Percentiles rank a stretch among this genome's conserved stretches.
These are phyloP conservation scores for Fraxinus americana DNA, from an alignment of 257 asterid genomes.

Conservation along the genomic window DNA sequence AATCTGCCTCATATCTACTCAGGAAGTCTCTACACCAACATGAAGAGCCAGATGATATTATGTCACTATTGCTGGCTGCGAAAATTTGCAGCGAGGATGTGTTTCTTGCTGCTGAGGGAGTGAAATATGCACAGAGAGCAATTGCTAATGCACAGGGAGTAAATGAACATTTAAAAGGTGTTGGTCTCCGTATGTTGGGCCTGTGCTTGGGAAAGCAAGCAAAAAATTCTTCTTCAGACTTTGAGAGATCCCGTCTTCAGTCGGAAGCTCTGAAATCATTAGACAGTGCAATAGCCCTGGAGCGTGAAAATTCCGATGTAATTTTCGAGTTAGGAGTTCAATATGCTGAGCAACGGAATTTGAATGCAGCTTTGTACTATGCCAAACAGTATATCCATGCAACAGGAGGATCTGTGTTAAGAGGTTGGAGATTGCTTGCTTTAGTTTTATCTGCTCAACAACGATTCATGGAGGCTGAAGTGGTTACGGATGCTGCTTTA, in stretches of 20 bases:
- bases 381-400: slow-evolving; percentile 84
- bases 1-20: slow-evolving; percentile 69
- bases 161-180: slow-evolving; percentile 74
- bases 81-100: slow-evolving; percentile 80
- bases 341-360: slow-evolving; percentile 85
- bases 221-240: slow-evolving; percentile 76
- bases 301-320: slow-evolving; percentile 77
- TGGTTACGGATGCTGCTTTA: slow-evolving; percentile 87
- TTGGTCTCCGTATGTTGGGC: slow-evolving; percentile 81
- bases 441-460: slow-evolving; percentile 88
- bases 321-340: slow-evolving; percentile 82
- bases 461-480: slow-evolving; percentile 84
- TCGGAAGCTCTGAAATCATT: slow-evolving; percentile 89
- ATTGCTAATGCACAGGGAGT: slow-evolving; percentile 54
- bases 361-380: slow-evolving; percentile 78
- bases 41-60: slow-evolving; percentile 84
- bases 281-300: slow-evolving; percentile 67
- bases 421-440: slow-evolving; percentile 94
- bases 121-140: slow-evolving; percentile 73
- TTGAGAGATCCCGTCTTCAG: slow-evolving; percentile 90
- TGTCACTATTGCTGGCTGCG: slow-evolving; percentile 77
- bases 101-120: slow-evolving; percentile 88
- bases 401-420: slow-evolving; percentile 82
- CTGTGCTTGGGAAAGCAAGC: slow-evolving; percentile 92
- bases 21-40: slow-evolving; percentile 71